A percentile compares a stretch with the other conserved stretches of the same genome.
Conservation (phyloP, 1,139 yeast species). For the Protomyces arabidopsidicola region DNA sequence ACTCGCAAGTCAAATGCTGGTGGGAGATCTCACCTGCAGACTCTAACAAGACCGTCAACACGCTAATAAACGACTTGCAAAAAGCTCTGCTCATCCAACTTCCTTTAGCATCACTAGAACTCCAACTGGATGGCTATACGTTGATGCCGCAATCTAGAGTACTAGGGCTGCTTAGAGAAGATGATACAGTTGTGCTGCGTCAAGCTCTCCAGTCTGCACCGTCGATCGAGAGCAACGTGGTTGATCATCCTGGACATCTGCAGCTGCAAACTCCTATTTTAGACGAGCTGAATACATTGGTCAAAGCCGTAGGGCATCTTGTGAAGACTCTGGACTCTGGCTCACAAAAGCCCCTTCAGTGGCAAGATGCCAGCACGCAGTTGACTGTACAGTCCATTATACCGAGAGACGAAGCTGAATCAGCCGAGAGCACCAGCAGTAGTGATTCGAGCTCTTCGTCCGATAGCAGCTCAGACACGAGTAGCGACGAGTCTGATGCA, state of each 20-base stretch:
- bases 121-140: conserved; percentile 4
- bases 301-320: too few species aligned
- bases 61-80: conserved; percentile 5
- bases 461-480: not conserved
- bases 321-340: too few species aligned
- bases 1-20: conserved; percentile 3
- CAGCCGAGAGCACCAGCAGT: not conserved
- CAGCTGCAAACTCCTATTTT: too few species aligned
- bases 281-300: too few species aligned
- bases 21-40: conserved; percentile 7
- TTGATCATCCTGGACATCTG: too few species aligned
- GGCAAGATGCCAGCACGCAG: too few species aligned
- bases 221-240: too few species aligned
- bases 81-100: not conserved
- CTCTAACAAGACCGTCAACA: not conserved
- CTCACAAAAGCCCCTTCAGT: too few species aligned
- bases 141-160: conserved; percentile 17
- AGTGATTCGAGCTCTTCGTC: not conserved
- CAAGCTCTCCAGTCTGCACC: too few species aligned
- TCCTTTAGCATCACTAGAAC: conserved; percentile 2
- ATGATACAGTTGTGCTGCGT: not conserved
- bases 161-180: conserved; percentile 10
- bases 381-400: too few species aligned
- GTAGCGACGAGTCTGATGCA: too few species aligned
- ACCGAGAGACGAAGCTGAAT: too few species aligned